Evolutionary conservation across 2,329 filamentous ascomycete species (phyloP).

Genomic region (Fusarium veterinarium): DNA sequence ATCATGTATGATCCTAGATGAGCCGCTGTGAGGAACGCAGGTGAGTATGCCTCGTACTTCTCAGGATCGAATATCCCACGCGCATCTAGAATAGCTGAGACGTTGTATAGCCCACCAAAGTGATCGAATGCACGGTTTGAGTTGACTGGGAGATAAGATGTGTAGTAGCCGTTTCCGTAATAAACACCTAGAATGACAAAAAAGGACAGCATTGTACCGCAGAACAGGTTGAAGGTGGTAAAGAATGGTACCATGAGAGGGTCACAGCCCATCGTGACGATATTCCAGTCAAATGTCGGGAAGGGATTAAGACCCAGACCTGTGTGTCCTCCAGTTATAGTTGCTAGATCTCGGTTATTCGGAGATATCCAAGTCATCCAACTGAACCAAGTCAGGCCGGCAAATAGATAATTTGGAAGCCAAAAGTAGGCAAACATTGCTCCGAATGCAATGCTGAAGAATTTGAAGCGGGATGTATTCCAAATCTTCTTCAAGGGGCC

Average conservation of each 20-base stretch:
- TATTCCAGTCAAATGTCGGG: conserved; percentile 59
- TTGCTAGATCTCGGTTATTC: conserved; percentile 51
- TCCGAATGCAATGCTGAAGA: conserved; percentile 58
- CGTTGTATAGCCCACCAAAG: conserved; percentile 53
- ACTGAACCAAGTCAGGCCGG: conserved; percentile 59
- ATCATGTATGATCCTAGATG: conserved; percentile 51
- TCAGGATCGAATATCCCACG: conserved; percentile 51
- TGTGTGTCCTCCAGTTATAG: conserved; percentile 51
- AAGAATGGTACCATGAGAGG: conserved; percentile 55
- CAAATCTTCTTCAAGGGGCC: conserved; percentile 51
- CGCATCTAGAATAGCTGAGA: conserved; percentile 49
- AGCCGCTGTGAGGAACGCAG: conserved; percentile 54
- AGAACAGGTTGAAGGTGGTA: conserved; percentile 50
- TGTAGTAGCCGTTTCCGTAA: conserved; percentile 51
- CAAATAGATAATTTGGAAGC: conserved; percentile 65
- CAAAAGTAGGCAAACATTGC: conserved; percentile 66
- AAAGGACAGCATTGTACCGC: conserved; percentile 46
- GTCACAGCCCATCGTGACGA: conserved; percentile 47
- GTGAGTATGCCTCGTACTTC: conserved; percentile 56
- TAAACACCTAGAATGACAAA: conserved; percentile 48
- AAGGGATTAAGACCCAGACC: conserved; percentile 56
- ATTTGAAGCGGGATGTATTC: conserved; percentile 57
- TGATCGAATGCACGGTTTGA: conserved; percentile 55
- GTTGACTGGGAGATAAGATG: conserved; percentile 55
- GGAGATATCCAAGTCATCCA: conserved; percentile 67